These are phyloP conservation scores for Colletotrichum horii DNA, from an alignment of 2,329 filamentous ascomycete genomes.

Conservation along the genomic window DNA sequence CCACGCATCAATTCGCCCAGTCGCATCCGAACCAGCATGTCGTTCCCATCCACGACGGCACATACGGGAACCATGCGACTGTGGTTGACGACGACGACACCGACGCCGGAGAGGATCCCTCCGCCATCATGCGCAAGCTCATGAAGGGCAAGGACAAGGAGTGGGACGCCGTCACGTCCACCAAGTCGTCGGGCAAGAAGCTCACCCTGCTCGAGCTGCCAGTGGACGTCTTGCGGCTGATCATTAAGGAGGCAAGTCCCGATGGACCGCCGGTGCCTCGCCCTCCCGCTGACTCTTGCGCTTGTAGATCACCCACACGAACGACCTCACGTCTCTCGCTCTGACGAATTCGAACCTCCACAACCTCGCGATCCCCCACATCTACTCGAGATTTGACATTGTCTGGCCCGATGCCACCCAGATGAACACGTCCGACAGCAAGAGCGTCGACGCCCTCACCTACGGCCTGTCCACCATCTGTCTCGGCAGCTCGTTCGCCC, in stretches of 20 bases:
- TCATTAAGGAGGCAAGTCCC: slow-evolving; percentile 73
- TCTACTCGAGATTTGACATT: slow-evolving; percentile 87
- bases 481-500: slow-evolving; percentile 61
- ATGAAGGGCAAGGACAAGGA: slow-evolving; percentile 68
- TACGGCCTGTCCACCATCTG: slow-evolving; percentile 83
- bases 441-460: slow-evolving; percentile 81
- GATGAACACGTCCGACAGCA: slow-evolving; percentile 66
- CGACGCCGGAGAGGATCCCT: slow-evolving; percentile 22
- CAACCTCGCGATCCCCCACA: slow-evolving; percentile 75
- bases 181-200: slow-evolving; percentile 13
- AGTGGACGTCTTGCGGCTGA: slow-evolving; percentile 77
- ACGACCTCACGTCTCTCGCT: slow-evolving; percentile 80
- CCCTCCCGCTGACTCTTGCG: slow-evolving; percentile 10
- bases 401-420: slow-evolving; percentile 78
- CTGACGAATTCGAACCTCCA: slow-evolving; percentile 81
- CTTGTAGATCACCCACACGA: slow-evolving; percentile 75
- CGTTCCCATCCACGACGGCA: not conserved
- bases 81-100: not conserved
- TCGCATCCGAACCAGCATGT: slow-evolving; percentile 7
- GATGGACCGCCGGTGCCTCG: slow-evolving; percentile 1
- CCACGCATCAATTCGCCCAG: slow-evolving; percentile 12
- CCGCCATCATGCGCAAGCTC: slow-evolving; percentile 35
- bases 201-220: slow-evolving; percentile 76
- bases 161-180: slow-evolving; percentile 65
- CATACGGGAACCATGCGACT: not conserved